These are phyloP conservation scores for Noccaea caerulescens DNA, from an alignment of 345 rosid species.

Conservation along the genomic window DNA sequence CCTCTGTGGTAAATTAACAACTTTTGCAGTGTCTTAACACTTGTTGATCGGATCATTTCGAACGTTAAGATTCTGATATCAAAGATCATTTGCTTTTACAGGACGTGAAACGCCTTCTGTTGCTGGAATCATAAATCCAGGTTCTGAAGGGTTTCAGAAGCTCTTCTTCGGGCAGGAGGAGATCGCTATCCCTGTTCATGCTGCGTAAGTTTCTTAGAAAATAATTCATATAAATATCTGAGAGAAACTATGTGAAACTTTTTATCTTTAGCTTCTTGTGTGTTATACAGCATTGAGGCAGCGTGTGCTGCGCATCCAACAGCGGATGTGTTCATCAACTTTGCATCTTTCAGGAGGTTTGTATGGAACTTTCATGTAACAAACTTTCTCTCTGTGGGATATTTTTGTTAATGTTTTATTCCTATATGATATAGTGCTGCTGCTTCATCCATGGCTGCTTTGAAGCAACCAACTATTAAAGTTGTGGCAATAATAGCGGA, in stretches of 20 bases:
- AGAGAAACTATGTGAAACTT: conserved; percentile 5
- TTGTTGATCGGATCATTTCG: conserved; percentile 20
- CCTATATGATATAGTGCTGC: conserved; percentile 43
- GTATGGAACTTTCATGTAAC: background rate
- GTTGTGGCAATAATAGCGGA: conserved; percentile 93
- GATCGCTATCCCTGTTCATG: conserved; percentile 98
- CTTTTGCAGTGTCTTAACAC: background rate
- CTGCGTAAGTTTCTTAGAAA: conserved; percentile 53
- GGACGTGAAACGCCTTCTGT: conserved; percentile 98
- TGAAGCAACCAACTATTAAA: conserved; percentile 85
- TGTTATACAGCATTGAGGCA: conserved; percentile 79
- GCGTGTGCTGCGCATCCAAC: conserved; percentile 95
- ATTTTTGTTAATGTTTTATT: background rate
- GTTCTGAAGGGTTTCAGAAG: conserved; percentile 96
- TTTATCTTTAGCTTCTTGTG: conserved; percentile 1
- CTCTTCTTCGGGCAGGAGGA: conserved; percentile 98
- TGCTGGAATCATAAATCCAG: conserved; percentile 95
- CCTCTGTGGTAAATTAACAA: conserved; percentile 65
- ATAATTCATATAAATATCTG: background rate
- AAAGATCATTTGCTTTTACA: conserved; percentile 36
- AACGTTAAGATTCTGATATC: conserved; percentile 2
- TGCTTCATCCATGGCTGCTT: conserved; percentile 95
- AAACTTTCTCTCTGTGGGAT: conserved; percentile 17
- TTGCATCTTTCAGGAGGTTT: conserved; percentile 94
- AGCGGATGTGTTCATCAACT: conserved; percentile 96